These are phyloP conservation scores for Jaltomata sinuosa DNA, from an alignment of 257 asterid genomes.

Conservation along the genomic window DNA sequence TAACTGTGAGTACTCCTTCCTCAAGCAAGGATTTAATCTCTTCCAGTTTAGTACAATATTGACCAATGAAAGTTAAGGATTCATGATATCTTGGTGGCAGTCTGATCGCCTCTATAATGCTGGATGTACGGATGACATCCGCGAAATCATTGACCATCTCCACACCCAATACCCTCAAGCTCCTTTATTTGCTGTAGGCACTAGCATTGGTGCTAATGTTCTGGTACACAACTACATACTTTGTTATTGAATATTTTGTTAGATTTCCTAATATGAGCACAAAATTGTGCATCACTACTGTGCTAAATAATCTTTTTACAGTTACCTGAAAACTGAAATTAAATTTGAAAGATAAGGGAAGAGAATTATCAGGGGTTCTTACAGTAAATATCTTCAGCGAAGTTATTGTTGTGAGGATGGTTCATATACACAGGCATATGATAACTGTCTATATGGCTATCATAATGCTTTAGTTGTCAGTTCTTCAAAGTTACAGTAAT, in stretches of 20 bases:
- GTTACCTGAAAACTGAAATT: background rate
- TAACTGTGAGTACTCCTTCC: constrained; percentile 60
- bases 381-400: background rate
- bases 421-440: background rate
- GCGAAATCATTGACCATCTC: constrained; percentile 42
- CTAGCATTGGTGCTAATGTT: constrained; percentile 77
- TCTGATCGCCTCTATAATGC: constrained; percentile 80
- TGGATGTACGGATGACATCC: constrained; percentile 71
- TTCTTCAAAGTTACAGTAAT: background rate
- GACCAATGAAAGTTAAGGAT: background rate
- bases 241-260: background rate
- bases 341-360: background rate
- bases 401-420: background rate
- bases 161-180: constrained; percentile 50
- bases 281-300: background rate
- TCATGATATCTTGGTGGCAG: constrained; percentile 23
- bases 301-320: background rate
- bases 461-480: background rate
- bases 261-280: background rate
- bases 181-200: constrained; percentile 62
- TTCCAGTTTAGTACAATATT: background rate
- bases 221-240: constrained; percentile 32
- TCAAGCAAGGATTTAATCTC: background rate
- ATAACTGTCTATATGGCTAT: background rate
- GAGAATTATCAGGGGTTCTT: background rate